phyloP scores from a whole-genome alignment of 192 early-diverging fungal genomes.

The Rhizoclosmatium sp. region DNA sequence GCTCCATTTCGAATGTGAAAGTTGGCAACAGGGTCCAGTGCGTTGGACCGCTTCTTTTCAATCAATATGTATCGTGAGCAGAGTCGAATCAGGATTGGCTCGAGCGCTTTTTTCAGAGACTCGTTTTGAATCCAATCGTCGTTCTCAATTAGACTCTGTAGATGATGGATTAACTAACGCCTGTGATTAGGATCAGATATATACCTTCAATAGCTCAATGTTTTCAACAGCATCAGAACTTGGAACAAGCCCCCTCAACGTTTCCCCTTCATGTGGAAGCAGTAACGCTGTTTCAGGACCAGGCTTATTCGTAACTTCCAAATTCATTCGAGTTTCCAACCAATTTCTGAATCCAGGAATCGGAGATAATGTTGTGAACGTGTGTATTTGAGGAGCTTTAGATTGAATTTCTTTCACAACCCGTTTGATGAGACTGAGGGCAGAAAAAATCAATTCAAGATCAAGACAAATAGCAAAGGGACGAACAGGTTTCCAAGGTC shows the following conservation, averaged over 20 bases:
- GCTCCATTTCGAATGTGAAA: constrained; percentile 96
- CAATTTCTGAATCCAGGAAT: constrained; percentile 88
- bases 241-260: neutral
- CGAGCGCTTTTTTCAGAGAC: constrained; percentile 10
- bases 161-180: neutral
- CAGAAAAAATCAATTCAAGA: neutral
- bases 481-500: constrained; percentile 82
- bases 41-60: constrained; percentile 71
- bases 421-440: constrained; percentile 71
- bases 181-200: neutral
- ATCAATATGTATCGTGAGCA: constrained; percentile 62
- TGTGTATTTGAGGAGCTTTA: constrained; percentile 73
- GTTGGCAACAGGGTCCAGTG: constrained; percentile 92
- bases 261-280: constrained; percentile 28
- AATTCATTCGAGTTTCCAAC: constrained; percentile 61
- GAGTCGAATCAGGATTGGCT: neutral
- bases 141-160: constrained; percentile 21
- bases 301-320: neutral
- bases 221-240: neutral
- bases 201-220: neutral
- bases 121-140: constrained; percentile 51
- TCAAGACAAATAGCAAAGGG: constrained; percentile 42
- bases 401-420: constrained; percentile 82
- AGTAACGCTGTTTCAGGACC: constrained; percentile 16
- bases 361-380: constrained; percentile 90